A percentile compares a stretch with the other conserved stretches of the same genome.
Conservation (phyloP, 1,284 basidiomycete species). For the Kalmanozyma brasiliensis region DNA sequence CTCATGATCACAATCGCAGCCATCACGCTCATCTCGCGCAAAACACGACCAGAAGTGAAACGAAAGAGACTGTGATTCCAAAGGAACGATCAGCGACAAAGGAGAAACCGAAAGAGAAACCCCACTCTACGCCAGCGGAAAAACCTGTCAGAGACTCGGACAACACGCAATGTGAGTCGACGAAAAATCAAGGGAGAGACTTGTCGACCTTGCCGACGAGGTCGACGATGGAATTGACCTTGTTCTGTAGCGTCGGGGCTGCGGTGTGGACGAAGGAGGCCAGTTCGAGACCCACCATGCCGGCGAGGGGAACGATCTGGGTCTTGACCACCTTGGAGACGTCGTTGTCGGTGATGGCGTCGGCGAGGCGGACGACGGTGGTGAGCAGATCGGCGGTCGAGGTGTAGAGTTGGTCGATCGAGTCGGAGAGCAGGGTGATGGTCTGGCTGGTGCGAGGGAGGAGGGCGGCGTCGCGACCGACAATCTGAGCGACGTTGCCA, state of each 20-base stretch:
- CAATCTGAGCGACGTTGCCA: not conserved
- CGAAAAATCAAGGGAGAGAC: slow-evolving; percentile 4
- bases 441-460: not conserved
- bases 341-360: slow-evolving; percentile 8
- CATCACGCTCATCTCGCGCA: too few relatives aligned
- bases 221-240: slow-evolving; percentile 3
- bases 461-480: slow-evolving; percentile 3
- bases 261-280: slow-evolving; percentile 1
- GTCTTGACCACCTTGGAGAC: slow-evolving; percentile 11
- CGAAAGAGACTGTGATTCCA: not conserved
- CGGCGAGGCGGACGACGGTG: slow-evolving; percentile 10
- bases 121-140: not conserved
- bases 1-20: too few relatives aligned
- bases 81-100: not conserved
- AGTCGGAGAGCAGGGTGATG: slow-evolving; percentile 10
- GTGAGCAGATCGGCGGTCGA: slow-evolving; percentile 2
- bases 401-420: slow-evolving; percentile 7
- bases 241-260: slow-evolving; percentile 1
- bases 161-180: too few relatives aligned
- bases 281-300: not conserved
- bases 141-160: too few relatives aligned
- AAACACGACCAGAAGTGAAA: not conserved
- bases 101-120: not conserved
- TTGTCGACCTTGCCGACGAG: slow-evolving; percentile 13
- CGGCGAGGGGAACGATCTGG: slow-evolving; percentile 12